These are phyloP conservation scores for Yarrowia yakushimensis DNA, from an alignment of 805 yeast genomes.

Conservation along the genomic window DNA sequence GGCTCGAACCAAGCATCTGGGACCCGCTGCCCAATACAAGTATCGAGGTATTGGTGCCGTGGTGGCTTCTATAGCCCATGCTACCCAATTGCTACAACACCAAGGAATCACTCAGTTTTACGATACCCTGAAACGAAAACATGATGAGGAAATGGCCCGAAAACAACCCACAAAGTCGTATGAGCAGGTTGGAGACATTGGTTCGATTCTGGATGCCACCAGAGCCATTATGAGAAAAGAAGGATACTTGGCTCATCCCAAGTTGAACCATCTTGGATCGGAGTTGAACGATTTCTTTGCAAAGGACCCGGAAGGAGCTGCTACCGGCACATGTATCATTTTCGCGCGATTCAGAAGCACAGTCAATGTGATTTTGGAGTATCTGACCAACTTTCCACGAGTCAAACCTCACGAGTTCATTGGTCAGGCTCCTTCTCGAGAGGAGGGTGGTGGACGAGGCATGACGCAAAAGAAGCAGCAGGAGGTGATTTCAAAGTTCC, in stretches of 20 bases:
- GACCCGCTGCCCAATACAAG: slow-evolving; percentile 31
- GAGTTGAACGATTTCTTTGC: slow-evolving; percentile 57
- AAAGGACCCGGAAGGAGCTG: slow-evolving; percentile 31
- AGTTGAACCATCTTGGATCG: slow-evolving; percentile 55
- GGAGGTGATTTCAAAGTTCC: slow-evolving; percentile 69
- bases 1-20: background rate
- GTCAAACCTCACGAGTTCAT: slow-evolving; percentile 78
- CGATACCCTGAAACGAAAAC: slow-evolving; percentile 53
- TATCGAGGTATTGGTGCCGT: slow-evolving; percentile 46
- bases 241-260: slow-evolving; percentile 61
- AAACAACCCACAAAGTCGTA: slow-evolving; percentile 30
- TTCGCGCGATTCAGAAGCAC: slow-evolving; percentile 88
- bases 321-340: slow-evolving; percentile 63
- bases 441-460: slow-evolving; percentile 49
- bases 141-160: slow-evolving; percentile 24
- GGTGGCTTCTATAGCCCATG: slow-evolving; percentile 65
- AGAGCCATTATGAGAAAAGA: background rate
- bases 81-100: slow-evolving; percentile 51
- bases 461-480: slow-evolving; percentile 91
- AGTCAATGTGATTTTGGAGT: slow-evolving; percentile 78
- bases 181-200: slow-evolving; percentile 40
- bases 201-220: background rate
- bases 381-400: slow-evolving; percentile 41
- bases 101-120: slow-evolving; percentile 82
- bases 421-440: slow-evolving; percentile 66